Evolutionary conservation across 1,139 yeast genomes (phyloP).

Genomic region (Pichia sp.): DNA sequence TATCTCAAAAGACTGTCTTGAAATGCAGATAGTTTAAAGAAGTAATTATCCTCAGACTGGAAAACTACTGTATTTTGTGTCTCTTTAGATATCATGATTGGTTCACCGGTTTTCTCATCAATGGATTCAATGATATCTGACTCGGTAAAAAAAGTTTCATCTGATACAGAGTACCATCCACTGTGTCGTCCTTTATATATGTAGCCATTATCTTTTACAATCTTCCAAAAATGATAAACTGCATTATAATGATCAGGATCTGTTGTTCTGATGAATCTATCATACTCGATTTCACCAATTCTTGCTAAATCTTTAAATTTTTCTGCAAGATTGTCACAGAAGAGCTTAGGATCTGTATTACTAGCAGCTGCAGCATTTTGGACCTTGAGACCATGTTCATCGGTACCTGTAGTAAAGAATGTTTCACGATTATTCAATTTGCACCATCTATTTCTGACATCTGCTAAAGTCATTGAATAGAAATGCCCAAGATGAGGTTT

Average conservation of each 20-base stretch:
- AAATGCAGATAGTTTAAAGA: slow-evolving; percentile 64
- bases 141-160: slow-evolving; percentile 90
- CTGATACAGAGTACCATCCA: slow-evolving; percentile 95
- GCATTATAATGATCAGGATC: slow-evolving; percentile 67
- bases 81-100: slow-evolving; percentile 52
- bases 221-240: slow-evolving; percentile 64
- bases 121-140: slow-evolving; percentile 51
- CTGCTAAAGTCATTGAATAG: slow-evolving; percentile 80
- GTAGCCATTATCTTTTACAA: slow-evolving; percentile 49
- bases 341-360: slow-evolving; percentile 47
- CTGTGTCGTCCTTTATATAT: slow-evolving; percentile 77
- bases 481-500: slow-evolving; percentile 92
- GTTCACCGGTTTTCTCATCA: slow-evolving; percentile 34
- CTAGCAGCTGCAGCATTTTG: slow-evolving; percentile 64
- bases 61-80: slow-evolving; percentile 68
- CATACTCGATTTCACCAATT: slow-evolving; percentile 49
- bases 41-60: slow-evolving; percentile 80
- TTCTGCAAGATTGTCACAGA: slow-evolving; percentile 64
- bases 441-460: slow-evolving; percentile 72
- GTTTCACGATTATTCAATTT: slow-evolving; percentile 39
- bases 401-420: slow-evolving; percentile 84
- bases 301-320: slow-evolving; percentile 60
- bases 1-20: slow-evolving; percentile 45
- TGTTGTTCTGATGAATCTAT: slow-evolving; percentile 86
- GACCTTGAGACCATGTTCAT: slow-evolving; percentile 93